A percentile compares a stretch with the other conserved stretches of the same genome.
phyloP scores from a whole-genome alignment of 805 yeast genomes.

The Suhomyces tanzawaensis region DNA sequence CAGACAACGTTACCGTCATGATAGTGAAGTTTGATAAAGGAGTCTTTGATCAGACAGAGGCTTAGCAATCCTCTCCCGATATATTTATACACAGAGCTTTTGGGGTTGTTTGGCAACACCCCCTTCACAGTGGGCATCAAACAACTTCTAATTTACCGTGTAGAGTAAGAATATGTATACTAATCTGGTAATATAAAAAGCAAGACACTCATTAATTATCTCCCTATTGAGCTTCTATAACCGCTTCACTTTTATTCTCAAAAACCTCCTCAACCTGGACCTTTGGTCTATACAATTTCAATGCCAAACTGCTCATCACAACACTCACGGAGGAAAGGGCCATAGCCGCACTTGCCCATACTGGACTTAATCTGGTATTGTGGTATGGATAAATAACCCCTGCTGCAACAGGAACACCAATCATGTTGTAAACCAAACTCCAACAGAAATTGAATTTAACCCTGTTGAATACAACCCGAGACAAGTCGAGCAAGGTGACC shows the following conservation, averaged over 20 bases:
- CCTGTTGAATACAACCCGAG: constrained; percentile 49
- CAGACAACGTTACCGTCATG: constrained; percentile 94
- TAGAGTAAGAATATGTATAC: no score
- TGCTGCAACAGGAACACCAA: constrained; percentile 65
- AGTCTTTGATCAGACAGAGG: constrained; percentile 27
- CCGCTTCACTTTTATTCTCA: not conserved
- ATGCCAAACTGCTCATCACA: constrained; percentile 52
- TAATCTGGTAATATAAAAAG: no score
- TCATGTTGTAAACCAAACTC: constrained; percentile 56
- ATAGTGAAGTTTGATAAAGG: constrained; percentile 58
- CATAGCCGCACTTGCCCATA: constrained; percentile 70
- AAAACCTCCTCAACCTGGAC: constrained; percentile 7
- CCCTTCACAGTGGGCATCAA: no score
- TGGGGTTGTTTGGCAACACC: no score
- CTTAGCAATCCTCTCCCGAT: no score
- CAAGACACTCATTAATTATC: no score
- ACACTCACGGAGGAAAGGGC: constrained; percentile 59
- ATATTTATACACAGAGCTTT: no score
- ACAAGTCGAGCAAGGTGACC: constrained; percentile 52
- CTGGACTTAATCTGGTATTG: constrained; percentile 55
- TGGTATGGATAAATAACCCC: constrained; percentile 59
- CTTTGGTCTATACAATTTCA: constrained; percentile 47
- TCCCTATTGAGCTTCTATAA: no score
- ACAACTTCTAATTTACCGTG: no score
- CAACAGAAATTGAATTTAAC: constrained; percentile 58